Conservation (phyloP, 2,329 filamentous ascomycete genomes). For the Alternaria infectoria region DNA sequence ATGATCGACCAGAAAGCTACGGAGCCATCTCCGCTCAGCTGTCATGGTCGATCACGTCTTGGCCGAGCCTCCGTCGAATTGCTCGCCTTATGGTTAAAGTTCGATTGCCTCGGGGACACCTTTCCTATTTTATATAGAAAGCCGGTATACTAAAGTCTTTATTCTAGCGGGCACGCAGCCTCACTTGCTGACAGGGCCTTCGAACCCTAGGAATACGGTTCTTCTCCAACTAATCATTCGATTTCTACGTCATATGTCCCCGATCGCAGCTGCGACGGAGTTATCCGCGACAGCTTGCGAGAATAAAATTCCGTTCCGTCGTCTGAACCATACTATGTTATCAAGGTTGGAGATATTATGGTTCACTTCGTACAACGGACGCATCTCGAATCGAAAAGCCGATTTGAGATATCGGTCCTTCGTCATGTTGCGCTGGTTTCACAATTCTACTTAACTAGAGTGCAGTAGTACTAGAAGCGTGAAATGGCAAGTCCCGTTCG, state of each 20-base stretch:
- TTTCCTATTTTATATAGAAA: neutral
- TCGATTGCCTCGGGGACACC: neutral
- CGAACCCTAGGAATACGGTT: neutral
- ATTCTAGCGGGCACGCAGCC: neutral
- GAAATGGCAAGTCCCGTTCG: conserved; percentile 1
- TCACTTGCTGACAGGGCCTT: neutral
- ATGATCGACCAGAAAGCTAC: neutral
- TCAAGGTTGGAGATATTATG: neutral
- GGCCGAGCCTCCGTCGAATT: neutral
- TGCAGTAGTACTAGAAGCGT: neutral
- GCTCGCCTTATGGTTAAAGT: conserved; percentile 5
- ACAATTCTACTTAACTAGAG: neutral
- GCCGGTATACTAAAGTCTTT: neutral
- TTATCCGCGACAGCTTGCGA: neutral
- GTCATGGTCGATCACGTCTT: neutral
- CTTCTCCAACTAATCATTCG: neutral
- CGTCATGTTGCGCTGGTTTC: neutral
- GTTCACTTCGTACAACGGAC: neutral
- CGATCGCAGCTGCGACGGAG: neutral
- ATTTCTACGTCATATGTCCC: neutral
- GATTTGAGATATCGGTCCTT: neutral
- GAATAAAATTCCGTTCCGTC: neutral
- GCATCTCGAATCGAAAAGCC: neutral
- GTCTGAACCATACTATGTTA: neutral
- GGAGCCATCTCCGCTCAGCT: neutral